Base-by-base conservation (phyloP, 768 basidiomycete genomes). In the Saitozyma podzolica region DNA sequence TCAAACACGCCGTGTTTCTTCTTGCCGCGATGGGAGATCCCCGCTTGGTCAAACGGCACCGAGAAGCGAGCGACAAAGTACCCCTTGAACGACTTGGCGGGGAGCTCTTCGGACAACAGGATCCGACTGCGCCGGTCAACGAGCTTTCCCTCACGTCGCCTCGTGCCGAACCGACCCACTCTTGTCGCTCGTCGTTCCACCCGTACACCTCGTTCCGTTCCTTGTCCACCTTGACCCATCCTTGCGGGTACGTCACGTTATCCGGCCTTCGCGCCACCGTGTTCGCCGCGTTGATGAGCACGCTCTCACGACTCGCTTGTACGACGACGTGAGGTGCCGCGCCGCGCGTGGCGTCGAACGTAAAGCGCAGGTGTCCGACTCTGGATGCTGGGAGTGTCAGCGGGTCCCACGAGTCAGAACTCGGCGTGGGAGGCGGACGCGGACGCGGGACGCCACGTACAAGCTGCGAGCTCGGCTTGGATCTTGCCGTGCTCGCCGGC, bases 301-400 rank as follows among this genome's bases (percentile, higher is more conserved):
- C 82, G 0, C 85, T 85, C 6, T 85, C 83, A 1, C 89, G 84
- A 0, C 87, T 85, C 0, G 87, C 86, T 72, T 90, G 87, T 10
- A 91, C 72, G 17, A 90, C 79, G 51, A 90, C 80, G 58, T 87
- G 88, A 0, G 87, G 87, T 54, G 71, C 10, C 6, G 66, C 54
- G 7, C 81, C 80, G n/a, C 71, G 67, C 13, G 52, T 17, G 8
- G 65, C 29, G 16, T 60, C 60, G 79, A 89, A 90, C 0, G 86
- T 86, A 76, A 89, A 89, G 3, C 87, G 84, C 0, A 90, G 81
- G 74, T 90, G 88, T 0, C 87, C 89, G 3, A 88, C 88, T 8
- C 88, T 84, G 8, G 89, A 90, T 8, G 88, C 89, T 90, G 64
- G 6, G 37, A 16, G 8, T 5, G 29, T 29, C 29, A 29, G 29